Conservation (phyloP, 192 early-diverging fungal species). For the Gryganskiella cystojenkinii region DNA sequence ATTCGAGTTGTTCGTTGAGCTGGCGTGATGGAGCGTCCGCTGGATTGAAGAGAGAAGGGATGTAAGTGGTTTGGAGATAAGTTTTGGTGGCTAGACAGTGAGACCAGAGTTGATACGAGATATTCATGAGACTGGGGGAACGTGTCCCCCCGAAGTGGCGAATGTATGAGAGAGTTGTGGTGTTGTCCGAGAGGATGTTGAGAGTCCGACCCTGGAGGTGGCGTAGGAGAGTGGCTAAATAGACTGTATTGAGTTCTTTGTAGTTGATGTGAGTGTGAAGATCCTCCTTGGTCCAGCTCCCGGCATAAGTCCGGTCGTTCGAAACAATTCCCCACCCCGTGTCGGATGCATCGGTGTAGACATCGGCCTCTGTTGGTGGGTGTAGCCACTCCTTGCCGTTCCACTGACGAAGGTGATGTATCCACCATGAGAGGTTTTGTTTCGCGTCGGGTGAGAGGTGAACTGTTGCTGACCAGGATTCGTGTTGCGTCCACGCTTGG, state of each 20-base stretch:
- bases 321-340: slow-evolving; percentile 29
- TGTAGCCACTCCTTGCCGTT: slow-evolving; percentile 35
- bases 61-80: neutral
- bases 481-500: neutral
- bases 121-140: no score
- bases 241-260: no score
- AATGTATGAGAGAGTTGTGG: slow-evolving; percentile 18
- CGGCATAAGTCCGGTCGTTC: neutral
- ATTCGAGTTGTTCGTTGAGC: slow-evolving; percentile 21
- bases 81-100: slow-evolving; percentile 13
- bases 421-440: slow-evolving; percentile 30
- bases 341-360: slow-evolving; percentile 42
- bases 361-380: slow-evolving; percentile 10
- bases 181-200: slow-evolving; percentile 27
- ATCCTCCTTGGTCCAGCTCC: slow-evolving; percentile 24
- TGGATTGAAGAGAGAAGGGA: slow-evolving; percentile 23
- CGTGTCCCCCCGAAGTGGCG: no score
- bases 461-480: slow-evolving; percentile 15
- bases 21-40: slow-evolving; percentile 30
- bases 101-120: no score
- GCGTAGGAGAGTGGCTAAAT: no score
- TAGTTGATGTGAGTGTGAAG: no score
- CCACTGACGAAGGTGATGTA: slow-evolving; percentile 15
- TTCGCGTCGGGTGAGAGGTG: neutral
- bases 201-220: no score